Base-by-base conservation (phyloP, 1,284 basidiomycete species). In the Quambalaria eucalypti region DNA sequence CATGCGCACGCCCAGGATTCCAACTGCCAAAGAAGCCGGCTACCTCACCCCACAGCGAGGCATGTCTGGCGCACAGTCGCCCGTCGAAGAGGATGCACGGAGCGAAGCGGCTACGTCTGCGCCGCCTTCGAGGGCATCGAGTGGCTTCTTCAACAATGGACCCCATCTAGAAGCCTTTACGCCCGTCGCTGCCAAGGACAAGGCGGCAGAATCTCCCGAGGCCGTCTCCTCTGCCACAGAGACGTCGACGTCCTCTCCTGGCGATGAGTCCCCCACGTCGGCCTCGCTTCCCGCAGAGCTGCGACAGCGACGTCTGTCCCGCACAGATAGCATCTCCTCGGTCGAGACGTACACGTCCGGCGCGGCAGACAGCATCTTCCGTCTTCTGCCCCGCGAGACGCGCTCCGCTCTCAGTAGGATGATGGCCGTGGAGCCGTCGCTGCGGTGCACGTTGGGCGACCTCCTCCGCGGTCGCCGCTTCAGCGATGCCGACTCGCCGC, bases 311-410 rank as follows among this genome's bases (percentile, higher is more conserved):
- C 6, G 19, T 21, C 50, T 46, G n/a, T 1, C 30, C 50, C 60
- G 68, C 38, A 64, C 64, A 49, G 64, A 64, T 55, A 61, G 61
- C 55, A 58, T 55, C 79, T 85, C 60, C 68, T 81, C 84, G 74
- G 81, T 82, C 71, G 68, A 69, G 69, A 89, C 90, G n/a, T 86
- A 85, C 81, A 81, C 86, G 75, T 81, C 79, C 8, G 88, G 86
- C 40, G 88, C 88, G 7, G 86, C 89, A n/a, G 93, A 98, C 77
- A 91, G 88, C 29, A 95, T 98, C 73, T 98, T 98, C 82, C 84
- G 91, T n/a, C 81, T 98, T 5, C 80, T 98, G 21, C 93, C 93
- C 4, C 86, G 93, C 57, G 93, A 97, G 78, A 86, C 70, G 26
- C 62, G 71, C 14, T 62, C 85, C 14, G 90, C 88, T 9, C 81